Evolutionary conservation across 2,329 filamentous ascomycete genomes (phyloP).

Genomic region (Fonsecaea pedrosoi): DNA sequence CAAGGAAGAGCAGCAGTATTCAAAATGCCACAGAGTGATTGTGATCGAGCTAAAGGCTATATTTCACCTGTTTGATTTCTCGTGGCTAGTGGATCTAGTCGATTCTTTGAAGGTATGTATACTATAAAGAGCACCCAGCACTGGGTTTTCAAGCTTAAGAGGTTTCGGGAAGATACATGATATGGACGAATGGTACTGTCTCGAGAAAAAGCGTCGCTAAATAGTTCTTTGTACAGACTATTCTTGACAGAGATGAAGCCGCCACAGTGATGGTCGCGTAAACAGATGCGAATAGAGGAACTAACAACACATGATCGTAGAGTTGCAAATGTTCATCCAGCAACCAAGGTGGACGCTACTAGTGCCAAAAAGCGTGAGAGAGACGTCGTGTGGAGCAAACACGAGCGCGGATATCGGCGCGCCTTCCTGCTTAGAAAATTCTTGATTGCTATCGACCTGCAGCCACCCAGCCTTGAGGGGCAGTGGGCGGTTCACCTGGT

Average conservation of each 20-base stretch:
- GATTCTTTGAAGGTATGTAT: background rate
- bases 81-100: background rate
- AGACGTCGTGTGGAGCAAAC: background rate
- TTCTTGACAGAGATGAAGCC: too few species aligned
- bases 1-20: too few species aligned
- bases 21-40: background rate
- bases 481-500: background rate
- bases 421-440: constrained; percentile 8
- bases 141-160: background rate
- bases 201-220: background rate
- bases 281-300: background rate
- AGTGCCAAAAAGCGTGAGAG: background rate
- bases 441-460: background rate
- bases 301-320: background rate
- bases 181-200: background rate
- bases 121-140: background rate
- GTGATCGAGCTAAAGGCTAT: background rate
- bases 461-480: background rate
- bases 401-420: constrained; percentile 17
- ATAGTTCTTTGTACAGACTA: too few species aligned
- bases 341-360: background rate
- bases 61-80: background rate
- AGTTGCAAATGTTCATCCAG: background rate
- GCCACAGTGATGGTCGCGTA: too few species aligned
- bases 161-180: background rate